phyloP scores from a whole-genome alignment of 495 filamentous ascomycete species.

The Neurospora sp. region DNA sequence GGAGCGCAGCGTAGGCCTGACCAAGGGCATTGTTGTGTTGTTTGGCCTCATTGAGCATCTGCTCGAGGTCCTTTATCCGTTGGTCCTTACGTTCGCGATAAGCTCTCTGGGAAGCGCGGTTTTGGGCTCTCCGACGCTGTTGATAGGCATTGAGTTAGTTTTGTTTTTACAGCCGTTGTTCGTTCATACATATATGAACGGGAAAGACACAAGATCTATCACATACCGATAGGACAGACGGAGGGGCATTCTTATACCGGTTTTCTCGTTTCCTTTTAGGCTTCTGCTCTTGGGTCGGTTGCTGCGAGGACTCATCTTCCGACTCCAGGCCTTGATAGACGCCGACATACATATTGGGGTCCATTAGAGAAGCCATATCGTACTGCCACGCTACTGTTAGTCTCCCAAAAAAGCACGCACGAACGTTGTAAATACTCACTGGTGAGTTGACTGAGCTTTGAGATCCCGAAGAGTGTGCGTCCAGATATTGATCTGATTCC shows the following conservation, averaged over 20 bases:
- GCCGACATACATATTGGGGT: constrained; percentile 15
- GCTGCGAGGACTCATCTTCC: constrained; percentile 32
- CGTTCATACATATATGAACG: not conserved
- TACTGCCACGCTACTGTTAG: constrained; percentile 19
- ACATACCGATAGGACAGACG: constrained; percentile 37
- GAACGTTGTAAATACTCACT: constrained; percentile 14
- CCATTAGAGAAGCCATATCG: constrained; percentile 20
- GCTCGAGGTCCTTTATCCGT: constrained; percentile 70
- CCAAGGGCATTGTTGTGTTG: constrained; percentile 33
- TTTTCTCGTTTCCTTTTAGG: constrained; percentile 40
- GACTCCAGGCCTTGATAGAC: constrained; percentile 30
- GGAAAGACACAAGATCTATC: not conserved
- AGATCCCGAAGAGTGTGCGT: constrained; percentile 27
- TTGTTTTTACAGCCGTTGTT: not conserved
- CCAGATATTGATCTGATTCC: constrained; percentile 30
- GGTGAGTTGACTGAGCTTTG: constrained; percentile 32
- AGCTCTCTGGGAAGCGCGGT: constrained; percentile 58
- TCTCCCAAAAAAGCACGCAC: not conserved
- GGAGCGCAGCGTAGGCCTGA: constrained; percentile 31
- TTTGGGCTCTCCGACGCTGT: constrained; percentile 48
- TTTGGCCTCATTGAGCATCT: constrained; percentile 53
- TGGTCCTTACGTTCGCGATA: constrained; percentile 82
- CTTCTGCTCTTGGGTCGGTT: constrained; percentile 20
- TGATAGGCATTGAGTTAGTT: not conserved
- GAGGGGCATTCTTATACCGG: constrained; percentile 40